Evolutionary conservation across 192 early-diverging fungal species (phyloP).

Genomic region (Pilaira anomala): DNA sequence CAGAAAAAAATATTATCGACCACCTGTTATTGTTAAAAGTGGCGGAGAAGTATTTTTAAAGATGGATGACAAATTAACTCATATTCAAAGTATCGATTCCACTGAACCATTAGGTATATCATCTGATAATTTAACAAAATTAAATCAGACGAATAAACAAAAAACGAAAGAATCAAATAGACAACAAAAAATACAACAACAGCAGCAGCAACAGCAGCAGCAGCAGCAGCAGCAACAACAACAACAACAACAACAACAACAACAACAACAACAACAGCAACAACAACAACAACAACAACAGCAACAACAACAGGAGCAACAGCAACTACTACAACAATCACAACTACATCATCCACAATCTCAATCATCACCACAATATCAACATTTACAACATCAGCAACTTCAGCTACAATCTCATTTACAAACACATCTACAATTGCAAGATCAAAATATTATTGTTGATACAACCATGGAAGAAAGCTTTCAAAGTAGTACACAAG

Average conservation of each 20-base stretch:
- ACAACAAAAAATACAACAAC: not conserved
- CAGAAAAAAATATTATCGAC: constrained; percentile 54
- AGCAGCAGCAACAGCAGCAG: not conserved
- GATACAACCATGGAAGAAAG: not conserved
- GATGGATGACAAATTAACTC: constrained; percentile 37
- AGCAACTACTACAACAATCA: too few relatives aligned
- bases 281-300: too few relatives aligned
- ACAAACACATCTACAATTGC: too few relatives aligned
- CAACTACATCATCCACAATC: too few relatives aligned
- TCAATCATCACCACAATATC: too few relatives aligned
- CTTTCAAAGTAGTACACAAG: constrained; percentile 2
- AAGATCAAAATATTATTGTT: not conserved
- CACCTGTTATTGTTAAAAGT: constrained; percentile 67
- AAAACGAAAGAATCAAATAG: not conserved
- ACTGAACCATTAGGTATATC: constrained; percentile 43
- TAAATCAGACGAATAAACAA: not conserved
- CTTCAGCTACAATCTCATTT: too few relatives aligned
- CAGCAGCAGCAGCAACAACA: not conserved
- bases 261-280: not conserved
- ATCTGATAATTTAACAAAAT: not conserved
- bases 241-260: not conserved
- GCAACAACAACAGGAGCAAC: too few relatives aligned
- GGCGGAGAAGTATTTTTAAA: constrained; percentile 64
- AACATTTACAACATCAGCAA: too few relatives aligned
- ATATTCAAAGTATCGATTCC: constrained; percentile 26